Conservation (phyloP, 768 basidiomycete species). For the Boletus tomentosulus region DNA sequence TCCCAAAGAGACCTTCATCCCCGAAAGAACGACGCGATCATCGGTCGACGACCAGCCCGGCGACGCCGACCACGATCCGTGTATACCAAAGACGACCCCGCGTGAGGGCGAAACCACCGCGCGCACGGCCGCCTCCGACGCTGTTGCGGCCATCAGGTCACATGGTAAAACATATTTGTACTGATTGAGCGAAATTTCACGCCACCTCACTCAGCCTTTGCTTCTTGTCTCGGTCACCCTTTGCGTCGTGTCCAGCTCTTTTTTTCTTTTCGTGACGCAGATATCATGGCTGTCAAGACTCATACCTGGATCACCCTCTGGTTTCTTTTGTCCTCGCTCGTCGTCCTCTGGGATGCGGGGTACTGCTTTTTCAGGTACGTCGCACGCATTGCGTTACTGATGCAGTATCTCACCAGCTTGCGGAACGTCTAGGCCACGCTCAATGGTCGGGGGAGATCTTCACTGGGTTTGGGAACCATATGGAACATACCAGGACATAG, state of each 20-base stretch:
- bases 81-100: not conserved
- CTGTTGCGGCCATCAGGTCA: not conserved
- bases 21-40: not conserved
- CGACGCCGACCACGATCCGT: not conserved
- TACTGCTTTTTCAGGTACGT: constrained; percentile 75
- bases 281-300: constrained; percentile 46
- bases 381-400: no score
- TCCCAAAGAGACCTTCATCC: not conserved
- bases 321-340: constrained; percentile 50
- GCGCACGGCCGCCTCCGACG: not conserved
- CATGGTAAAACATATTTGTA: not conserved
- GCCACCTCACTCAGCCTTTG: not conserved
- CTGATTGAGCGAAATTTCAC: not conserved
- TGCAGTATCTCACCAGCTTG: not conserved
- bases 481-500: constrained; percentile 66
- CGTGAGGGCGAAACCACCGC: not conserved
- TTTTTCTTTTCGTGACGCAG: not conserved
- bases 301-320: constrained; percentile 60
- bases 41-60: not conserved
- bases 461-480: constrained; percentile 94
- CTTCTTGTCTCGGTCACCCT: not conserved
- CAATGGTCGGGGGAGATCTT: constrained; percentile 82
- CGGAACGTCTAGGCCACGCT: constrained; percentile 59
- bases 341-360: constrained; percentile 76
- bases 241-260: no score